Base-by-base conservation (phyloP, 805 yeast species). In the Wickerhamomyces sydowiorum region DNA sequence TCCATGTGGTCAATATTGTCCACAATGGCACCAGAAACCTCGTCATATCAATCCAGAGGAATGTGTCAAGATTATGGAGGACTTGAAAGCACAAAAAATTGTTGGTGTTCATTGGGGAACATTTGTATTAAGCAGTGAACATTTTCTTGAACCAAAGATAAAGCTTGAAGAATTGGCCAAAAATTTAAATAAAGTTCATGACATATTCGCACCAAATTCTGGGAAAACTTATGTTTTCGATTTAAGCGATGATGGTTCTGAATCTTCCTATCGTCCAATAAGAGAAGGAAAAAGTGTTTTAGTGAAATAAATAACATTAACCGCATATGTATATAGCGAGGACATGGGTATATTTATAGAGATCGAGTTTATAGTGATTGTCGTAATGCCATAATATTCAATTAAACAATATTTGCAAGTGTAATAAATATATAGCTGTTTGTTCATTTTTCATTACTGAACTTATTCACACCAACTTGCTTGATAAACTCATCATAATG, bases 51-150 rank as follows among this genome's bases (percentile, higher is more conserved):
- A 80, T 38, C 97, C 98, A 0, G 70, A 65, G 30, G 98, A 91
- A 54, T 80, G 90, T 10, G 47, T 86, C 3, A 67, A 76, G 46
- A 81, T 89, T 4, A 80, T 80, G 73, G 56, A 71, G 14, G 86
- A 82, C 47, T 54, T 88, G 43, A 64, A 72, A 6, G 79, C 86
- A 2, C 60, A 71, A 43, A 75, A 73, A 47, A 76, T 86, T 63
- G 75, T 84, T 39, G 98, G 98, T 1, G 88, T 91, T 25, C 98
- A 91, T 62, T 91, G 96, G 95, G 98, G 98, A 0, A 91, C 98
- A 0, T 91, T 89, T 63, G 80, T 88, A 21, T 65, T 91, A 51
- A 85, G 96, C 59, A 84, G 89, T 36, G 98, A 91, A 61, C 84
- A 86, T 42, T 87, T 83, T 49, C 59, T 86, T 29, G 98, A 90